phyloP scores from a whole-genome alignment of 768 basidiomycete species.

The Rhizopogon sp. region DNA sequence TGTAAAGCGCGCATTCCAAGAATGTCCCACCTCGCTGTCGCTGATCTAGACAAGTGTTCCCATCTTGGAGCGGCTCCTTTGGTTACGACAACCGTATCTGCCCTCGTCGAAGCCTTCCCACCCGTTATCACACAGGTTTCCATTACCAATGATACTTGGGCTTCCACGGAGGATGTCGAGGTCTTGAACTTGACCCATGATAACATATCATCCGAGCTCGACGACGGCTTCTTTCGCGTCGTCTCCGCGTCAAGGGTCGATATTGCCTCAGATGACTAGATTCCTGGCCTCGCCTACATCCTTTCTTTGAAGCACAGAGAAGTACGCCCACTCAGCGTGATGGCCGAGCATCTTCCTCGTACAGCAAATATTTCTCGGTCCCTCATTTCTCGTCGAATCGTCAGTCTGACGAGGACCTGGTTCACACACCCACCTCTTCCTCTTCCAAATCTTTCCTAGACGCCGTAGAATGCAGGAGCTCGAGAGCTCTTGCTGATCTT shows the following conservation, averaged over 20 bases:
- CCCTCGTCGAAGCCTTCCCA: not conserved
- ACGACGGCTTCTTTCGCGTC: not conserved
- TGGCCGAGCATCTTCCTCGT: not conserved
- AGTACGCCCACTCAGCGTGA: not conserved
- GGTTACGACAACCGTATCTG: not conserved
- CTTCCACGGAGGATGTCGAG: not conserved
- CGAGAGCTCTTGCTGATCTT: conserved; percentile 19
- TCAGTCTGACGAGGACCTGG: conserved; percentile 3
- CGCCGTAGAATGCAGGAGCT: conserved; percentile 15
- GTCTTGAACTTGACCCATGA: not conserved
- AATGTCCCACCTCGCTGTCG: not conserved
- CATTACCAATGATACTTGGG: not conserved
- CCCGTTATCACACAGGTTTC: not conserved
- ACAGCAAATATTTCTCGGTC: not conserved
- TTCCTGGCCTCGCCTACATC: not conserved
- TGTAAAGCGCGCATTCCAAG: not conserved
- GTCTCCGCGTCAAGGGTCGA: not conserved
- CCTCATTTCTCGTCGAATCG: not conserved
- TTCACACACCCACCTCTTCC: conserved; percentile 18
- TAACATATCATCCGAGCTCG: not conserved
- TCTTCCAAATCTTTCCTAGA: conserved; percentile 19
- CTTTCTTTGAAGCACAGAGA: not conserved
- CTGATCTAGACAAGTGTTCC: not conserved
- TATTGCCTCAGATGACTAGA: not conserved
- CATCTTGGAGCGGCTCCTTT: not conserved